Percentiles rank a stretch among this genome's conserved stretches.
Evolutionary conservation across 2,329 filamentous ascomycete genomes (phyloP).

Genomic region (Colletotrichum karsti): DNA sequence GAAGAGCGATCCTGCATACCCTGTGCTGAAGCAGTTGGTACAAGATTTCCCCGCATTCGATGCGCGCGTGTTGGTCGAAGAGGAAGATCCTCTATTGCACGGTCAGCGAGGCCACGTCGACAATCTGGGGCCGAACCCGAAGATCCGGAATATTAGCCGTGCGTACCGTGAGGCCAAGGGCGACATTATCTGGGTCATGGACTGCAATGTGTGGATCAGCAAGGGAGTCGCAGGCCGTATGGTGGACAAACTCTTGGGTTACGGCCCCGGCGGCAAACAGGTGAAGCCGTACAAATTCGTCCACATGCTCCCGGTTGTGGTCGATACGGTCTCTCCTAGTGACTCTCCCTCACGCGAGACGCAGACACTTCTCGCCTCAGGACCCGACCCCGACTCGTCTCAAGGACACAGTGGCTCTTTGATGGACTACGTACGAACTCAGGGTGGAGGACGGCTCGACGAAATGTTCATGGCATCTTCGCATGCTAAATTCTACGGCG

Average conservation of each 20-base stretch:
- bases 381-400: constrained; percentile 40
- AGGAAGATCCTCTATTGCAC: constrained; percentile 78
- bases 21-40: constrained; percentile 76
- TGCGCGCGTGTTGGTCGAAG: constrained; percentile 79
- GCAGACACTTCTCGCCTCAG: constrained; percentile 43
- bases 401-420: constrained; percentile 31
- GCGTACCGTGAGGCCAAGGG: constrained; percentile 89
- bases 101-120: constrained; percentile 57
- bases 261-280: constrained; percentile 54
- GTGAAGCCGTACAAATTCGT: constrained; percentile 84
- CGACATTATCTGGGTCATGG: constrained; percentile 92
- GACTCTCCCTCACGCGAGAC: constrained; percentile 34
- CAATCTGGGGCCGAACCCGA: constrained; percentile 92
- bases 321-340: constrained; percentile 69
- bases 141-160: constrained; percentile 95
- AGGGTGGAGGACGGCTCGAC: constrained; percentile 84
- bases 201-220: constrained; percentile 95
- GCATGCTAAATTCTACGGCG: constrained; percentile 97
- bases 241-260: constrained; percentile 87
- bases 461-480: constrained; percentile 94
- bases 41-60: constrained; percentile 77
- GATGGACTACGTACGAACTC: constrained; percentile 40
- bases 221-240: constrained; percentile 83
- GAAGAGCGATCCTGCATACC: constrained; percentile 78
- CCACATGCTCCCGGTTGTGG: constrained; percentile 88